phyloP scores from a whole-genome alignment of 306 rosid genomes.

The Senna siamea region DNA sequence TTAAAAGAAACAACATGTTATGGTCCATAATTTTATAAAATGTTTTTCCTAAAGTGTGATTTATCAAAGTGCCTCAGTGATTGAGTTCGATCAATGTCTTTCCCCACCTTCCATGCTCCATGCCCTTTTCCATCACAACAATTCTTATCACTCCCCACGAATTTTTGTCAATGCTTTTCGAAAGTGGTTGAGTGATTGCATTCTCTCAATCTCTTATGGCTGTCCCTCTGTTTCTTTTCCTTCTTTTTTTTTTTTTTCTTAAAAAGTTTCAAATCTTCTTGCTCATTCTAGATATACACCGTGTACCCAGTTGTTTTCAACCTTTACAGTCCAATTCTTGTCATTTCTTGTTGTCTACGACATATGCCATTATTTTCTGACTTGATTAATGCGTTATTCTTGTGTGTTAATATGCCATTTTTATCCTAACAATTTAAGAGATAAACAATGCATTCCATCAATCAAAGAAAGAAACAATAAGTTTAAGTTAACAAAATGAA shows the following conservation, averaged over 20 bases:
- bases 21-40: conserved; percentile 38
- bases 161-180: conserved; percentile 9
- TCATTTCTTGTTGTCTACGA: conserved; percentile 41
- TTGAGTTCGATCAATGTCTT: background rate
- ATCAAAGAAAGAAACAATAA: background rate
- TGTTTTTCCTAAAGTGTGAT: conserved; percentile 26
- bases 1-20: conserved; percentile 27
- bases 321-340: conserved; percentile 40
- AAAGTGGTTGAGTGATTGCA: conserved; percentile 26
- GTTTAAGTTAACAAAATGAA: background rate
- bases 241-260: too few relatives aligned
- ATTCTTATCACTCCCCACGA: too few relatives aligned
- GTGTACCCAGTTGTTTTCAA: conserved; percentile 33
- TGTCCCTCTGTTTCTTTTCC: conserved; percentile 22
- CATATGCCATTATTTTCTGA: conserved; percentile 3
- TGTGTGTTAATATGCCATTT: background rate
- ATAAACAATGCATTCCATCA: background rate
- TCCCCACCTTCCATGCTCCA: conserved; percentile 45
- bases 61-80: background rate
- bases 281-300: background rate
- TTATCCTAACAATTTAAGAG: background rate
- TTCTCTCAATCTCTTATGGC: conserved; percentile 16
- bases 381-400: background rate
- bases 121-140: conserved; percentile 29
- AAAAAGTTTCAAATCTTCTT: too few relatives aligned